Evolutionary conservation across 495 filamentous ascomycete species (phyloP).

Genomic region (Gamarada debralockiae): DNA sequence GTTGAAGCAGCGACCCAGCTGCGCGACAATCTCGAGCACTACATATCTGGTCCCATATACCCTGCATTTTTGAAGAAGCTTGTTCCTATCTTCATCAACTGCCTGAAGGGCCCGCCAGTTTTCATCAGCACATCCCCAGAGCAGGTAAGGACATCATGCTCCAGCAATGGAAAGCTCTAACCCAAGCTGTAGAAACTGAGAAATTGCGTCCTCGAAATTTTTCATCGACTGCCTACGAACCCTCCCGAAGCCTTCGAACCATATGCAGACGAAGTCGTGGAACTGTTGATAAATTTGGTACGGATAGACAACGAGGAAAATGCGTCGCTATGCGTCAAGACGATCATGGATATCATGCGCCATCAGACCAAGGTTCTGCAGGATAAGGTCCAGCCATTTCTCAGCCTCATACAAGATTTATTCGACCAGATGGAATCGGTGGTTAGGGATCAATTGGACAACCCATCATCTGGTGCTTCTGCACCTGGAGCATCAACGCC

Average conservation of each 20-base stretch:
- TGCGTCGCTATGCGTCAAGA: slow-evolving; percentile 95
- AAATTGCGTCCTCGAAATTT: slow-evolving; percentile 87
- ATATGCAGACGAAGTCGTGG: slow-evolving; percentile 80
- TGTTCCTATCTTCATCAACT: slow-evolving; percentile 83
- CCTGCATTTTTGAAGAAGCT: slow-evolving; percentile 75
- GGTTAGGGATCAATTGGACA: slow-evolving; percentile 90
- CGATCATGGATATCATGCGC: slow-evolving; percentile 91
- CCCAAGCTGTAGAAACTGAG: slow-evolving; percentile 66
- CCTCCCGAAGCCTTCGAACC: slow-evolving; percentile 79
- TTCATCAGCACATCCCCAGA: slow-evolving; percentile 85
- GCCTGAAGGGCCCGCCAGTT: slow-evolving; percentile 82
- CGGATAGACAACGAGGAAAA: slow-evolving; percentile 96
- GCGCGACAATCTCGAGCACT: slow-evolving; percentile 79
- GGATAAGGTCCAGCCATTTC: slow-evolving; percentile 79
- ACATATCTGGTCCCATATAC: slow-evolving; percentile 55
- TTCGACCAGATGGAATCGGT: slow-evolving; percentile 92
- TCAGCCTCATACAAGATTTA: slow-evolving; percentile 90
- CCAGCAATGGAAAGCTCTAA: slow-evolving; percentile 12
- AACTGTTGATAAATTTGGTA: slow-evolving; percentile 83
- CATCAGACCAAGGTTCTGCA: slow-evolving; percentile 78
- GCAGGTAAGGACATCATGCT: slow-evolving; percentile 48
- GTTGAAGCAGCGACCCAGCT: slow-evolving; percentile 73
- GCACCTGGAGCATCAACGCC: slow-evolving; percentile 68
- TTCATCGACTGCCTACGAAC: slow-evolving; percentile 83
- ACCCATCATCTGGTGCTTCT: slow-evolving; percentile 47